Conservation (phyloP, 192 early-diverging fungal genomes). For the Helicostylum pulchrum region DNA sequence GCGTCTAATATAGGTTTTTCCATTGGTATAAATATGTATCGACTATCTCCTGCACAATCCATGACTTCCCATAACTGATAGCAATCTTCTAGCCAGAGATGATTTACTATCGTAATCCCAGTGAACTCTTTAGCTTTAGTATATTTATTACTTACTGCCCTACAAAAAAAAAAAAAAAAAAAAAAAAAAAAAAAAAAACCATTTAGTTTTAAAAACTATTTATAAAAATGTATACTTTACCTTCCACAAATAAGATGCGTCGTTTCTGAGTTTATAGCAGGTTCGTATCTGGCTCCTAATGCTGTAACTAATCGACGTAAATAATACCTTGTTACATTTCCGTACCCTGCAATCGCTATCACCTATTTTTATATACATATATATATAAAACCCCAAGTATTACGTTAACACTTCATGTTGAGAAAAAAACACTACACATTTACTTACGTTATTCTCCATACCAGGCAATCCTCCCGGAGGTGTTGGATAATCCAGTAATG, state of each 20-base stretch:
- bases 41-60: constrained; percentile 43
- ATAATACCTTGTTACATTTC: constrained; percentile 60
- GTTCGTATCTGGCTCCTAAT: constrained; percentile 64
- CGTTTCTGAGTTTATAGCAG: constrained; percentile 57
- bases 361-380: no score
- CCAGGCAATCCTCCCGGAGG: constrained; percentile 45
- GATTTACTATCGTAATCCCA: constrained; percentile 71
- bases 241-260: constrained; percentile 76
- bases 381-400: no score
- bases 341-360: constrained; percentile 72
- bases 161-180: no score
- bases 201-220: not conserved
- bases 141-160: constrained; percentile 65
- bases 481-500: constrained; percentile 54
- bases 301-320: constrained; percentile 57
- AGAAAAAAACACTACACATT: not conserved
- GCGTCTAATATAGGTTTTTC: constrained; percentile 44
- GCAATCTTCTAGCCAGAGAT: constrained; percentile 83
- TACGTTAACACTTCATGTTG: no score
- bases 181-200: no score
- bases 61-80: constrained; percentile 61
- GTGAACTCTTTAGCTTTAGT: constrained; percentile 54
- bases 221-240: constrained; percentile 28
- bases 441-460: constrained; percentile 42
- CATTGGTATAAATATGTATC: constrained; percentile 53